These are phyloP conservation scores for Eucalyptus pumila DNA, from an alignment of 345 rosid species.

Conservation along the genomic window DNA sequence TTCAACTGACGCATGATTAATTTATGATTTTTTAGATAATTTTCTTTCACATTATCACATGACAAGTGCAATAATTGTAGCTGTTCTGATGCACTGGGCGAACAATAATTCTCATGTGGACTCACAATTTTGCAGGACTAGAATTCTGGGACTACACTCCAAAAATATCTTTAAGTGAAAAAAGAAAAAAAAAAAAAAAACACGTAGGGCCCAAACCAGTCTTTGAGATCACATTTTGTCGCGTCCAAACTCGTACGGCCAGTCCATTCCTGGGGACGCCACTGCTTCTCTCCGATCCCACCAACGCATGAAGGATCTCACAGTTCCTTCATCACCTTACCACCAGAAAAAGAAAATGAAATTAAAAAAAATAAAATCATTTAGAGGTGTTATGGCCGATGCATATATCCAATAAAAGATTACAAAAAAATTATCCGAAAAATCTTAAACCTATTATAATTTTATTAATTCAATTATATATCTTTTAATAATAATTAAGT, in stretches of 20 bases:
- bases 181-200: no score
- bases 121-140: not conserved
- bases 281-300: not conserved
- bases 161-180: not conserved
- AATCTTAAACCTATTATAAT: fast-evolving
- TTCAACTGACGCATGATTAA: fast-evolving
- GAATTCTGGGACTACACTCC: not conserved
- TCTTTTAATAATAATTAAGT: no score
- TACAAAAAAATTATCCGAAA: no score
- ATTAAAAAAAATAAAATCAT: no score
- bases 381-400: not conserved
- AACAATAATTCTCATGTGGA: not conserved
- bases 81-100: not conserved
- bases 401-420: no score
- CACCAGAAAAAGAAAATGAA: not conserved
- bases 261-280: not conserved
- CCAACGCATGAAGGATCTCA: not conserved
- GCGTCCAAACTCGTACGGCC: not conserved
- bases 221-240: not conserved
- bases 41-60: not conserved
- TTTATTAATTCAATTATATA: no score
- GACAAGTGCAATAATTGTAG: not conserved
- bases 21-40: no score
- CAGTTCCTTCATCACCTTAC: not conserved
- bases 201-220: not conserved